Conservation (phyloP, 176 grass and related monocot genomes). For the Elaeis guineensis region DNA sequence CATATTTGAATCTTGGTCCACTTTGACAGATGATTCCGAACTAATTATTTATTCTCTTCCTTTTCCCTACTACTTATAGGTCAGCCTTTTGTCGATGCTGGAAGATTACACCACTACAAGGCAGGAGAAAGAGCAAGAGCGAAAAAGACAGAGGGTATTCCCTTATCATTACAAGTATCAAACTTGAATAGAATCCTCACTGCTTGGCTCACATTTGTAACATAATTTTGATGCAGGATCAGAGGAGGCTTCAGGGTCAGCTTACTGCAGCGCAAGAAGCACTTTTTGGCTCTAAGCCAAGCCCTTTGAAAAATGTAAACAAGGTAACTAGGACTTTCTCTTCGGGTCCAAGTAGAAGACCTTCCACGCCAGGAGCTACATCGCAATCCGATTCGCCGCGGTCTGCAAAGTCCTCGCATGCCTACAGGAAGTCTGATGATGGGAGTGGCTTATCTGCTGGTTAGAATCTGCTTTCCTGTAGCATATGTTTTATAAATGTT, state of each 20-base stretch:
- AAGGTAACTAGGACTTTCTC: slow-evolving; percentile 16
- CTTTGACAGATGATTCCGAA: not conserved
- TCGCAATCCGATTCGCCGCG: not conserved
- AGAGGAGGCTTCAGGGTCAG: slow-evolving; percentile 21
- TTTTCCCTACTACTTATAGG: slow-evolving; percentile 20
- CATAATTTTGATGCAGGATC: slow-evolving; percentile 12
- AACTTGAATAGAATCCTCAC: slow-evolving; percentile 2
- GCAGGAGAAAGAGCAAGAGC: slow-evolving; percentile 34
- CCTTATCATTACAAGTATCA: slow-evolving; percentile 5
- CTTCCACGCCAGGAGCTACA: not conserved
- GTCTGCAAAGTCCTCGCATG: not conserved
- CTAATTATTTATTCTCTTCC: not conserved
- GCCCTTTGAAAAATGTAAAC: slow-evolving; percentile 6
- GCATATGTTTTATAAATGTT: no score
- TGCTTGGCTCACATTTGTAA: slow-evolving; percentile 22
- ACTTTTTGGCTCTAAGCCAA: slow-evolving; percentile 5
- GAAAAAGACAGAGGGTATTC: slow-evolving; percentile 1
- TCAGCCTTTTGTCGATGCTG: slow-evolving; percentile 22
- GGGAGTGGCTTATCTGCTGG: no score
- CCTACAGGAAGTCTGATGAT: no score
- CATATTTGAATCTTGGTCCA: not conserved
- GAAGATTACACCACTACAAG: slow-evolving; percentile 24
- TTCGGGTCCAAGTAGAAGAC: not conserved
- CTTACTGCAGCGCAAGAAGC: slow-evolving; percentile 8
- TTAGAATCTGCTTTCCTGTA: no score